Conservation (phyloP, 1,139 yeast species). For the Lodderomyces parapsilosis region DNA sequence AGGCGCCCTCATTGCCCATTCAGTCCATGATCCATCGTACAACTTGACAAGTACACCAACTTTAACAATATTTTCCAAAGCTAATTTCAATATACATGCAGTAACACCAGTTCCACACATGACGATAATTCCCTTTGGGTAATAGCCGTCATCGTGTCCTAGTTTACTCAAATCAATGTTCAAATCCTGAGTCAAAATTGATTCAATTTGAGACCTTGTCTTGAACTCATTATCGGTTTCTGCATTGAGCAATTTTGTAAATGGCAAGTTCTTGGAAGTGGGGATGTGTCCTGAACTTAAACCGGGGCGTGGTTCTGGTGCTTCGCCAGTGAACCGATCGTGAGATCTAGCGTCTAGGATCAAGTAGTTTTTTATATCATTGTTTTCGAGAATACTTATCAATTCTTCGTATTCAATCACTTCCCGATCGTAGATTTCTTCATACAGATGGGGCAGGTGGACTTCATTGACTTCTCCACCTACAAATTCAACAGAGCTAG, state of each 20-base stretch:
- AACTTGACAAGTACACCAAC: slow-evolving; percentile 56
- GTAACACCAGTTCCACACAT: slow-evolving; percentile 97
- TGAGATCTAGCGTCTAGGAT: slow-evolving; percentile 80
- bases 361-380: slow-evolving; percentile 47
- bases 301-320: slow-evolving; percentile 87
- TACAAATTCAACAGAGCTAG: slow-evolving; percentile 9
- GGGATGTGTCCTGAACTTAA: slow-evolving; percentile 88
- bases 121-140: slow-evolving; percentile 62
- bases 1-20: slow-evolving; percentile 50
- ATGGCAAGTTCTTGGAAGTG: slow-evolving; percentile 77
- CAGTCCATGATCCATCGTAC: slow-evolving; percentile 97
- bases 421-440: slow-evolving; percentile 36
- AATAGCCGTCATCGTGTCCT: background rate
- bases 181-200: slow-evolving; percentile 42
- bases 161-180: slow-evolving; percentile 24
- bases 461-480: slow-evolving; percentile 10
- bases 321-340: slow-evolving; percentile 72
- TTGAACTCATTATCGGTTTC: slow-evolving; percentile 45
- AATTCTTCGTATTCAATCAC: slow-evolving; percentile 69
- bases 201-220: slow-evolving; percentile 42
- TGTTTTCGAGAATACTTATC: slow-evolving; percentile 49
- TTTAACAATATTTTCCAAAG: slow-evolving; percentile 50
- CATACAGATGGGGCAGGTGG: slow-evolving; percentile 15
- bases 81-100: slow-evolving; percentile 73
- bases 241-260: slow-evolving; percentile 53